These are phyloP conservation scores for Microthlaspi erraticum DNA, from an alignment of 345 rosid species.

Conservation along the genomic window DNA sequence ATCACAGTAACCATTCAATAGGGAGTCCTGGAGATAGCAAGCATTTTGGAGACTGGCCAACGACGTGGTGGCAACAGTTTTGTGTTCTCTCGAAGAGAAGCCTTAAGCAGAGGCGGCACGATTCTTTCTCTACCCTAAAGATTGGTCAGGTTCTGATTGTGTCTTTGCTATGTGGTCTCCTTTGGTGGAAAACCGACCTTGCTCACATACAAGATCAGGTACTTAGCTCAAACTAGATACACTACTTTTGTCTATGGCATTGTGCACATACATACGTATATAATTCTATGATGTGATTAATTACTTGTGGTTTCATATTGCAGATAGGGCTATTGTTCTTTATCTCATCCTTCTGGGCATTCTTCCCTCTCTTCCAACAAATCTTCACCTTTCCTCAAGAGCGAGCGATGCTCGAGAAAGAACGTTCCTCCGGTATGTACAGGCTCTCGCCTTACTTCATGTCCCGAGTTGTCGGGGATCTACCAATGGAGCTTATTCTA, in stretches of 20 bases:
- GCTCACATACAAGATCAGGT: constrained; percentile 74
- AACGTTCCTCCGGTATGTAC: constrained; percentile 85
- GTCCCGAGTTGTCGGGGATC: constrained; percentile 62
- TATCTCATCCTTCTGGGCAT: constrained; percentile 63
- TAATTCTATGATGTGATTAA: background rate
- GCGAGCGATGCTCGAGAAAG: constrained; percentile 79
- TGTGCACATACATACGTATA: background rate
- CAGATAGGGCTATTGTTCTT: constrained; percentile 86
- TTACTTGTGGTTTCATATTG: constrained; percentile 23
- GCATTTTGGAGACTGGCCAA: constrained; percentile 69
- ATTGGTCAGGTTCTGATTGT: constrained; percentile 73
- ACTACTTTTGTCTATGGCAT: background rate
- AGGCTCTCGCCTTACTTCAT: constrained; percentile 83
- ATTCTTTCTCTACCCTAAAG: constrained; percentile 73
- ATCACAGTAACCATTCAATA: constrained; percentile 13
- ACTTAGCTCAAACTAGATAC: background rate
- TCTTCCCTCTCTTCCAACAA: constrained; percentile 75
- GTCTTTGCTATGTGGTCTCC: constrained; percentile 75
- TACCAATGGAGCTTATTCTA: constrained; percentile 77
- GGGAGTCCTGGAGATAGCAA: constrained; percentile 26
- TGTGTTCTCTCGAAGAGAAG: constrained; percentile 72
- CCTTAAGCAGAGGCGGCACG: constrained; percentile 79
- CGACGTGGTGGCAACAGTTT: constrained; percentile 88
- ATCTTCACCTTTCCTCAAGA: constrained; percentile 87
- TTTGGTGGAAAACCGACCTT: constrained; percentile 79